Base-by-base conservation (phyloP, 73 alveolate species). In the Paramecium biaurelia region DNA sequence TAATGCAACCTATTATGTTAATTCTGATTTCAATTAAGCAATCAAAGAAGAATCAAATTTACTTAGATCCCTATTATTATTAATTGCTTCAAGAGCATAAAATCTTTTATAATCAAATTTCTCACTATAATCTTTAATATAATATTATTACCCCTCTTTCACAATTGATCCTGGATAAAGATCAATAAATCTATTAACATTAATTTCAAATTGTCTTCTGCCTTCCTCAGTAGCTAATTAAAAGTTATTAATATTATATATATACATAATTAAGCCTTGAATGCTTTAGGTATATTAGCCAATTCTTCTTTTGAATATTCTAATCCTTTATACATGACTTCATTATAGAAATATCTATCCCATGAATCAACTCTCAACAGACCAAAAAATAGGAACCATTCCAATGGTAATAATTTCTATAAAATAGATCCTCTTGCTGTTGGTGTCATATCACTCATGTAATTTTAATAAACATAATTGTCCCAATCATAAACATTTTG, bases 311-410 rank as follows among this genome's bases (percentile, higher is more conserved):
- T 57, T 30, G 63, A 32, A 23, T 59, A 53, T 57, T 70, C 42
- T 43, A 15, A 41, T n/a, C 57, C 68, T 8, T 86, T 47, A 28
- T 57, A 59, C 76, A 59, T 58, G 5, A 63, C 68, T 63, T 86
- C 93, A 53, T 86, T 86, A 57, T 86, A 86, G 89, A 86, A 86
- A 67, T 35, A 86, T 86, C 93, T 86, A 58, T 86, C 93, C 93
- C 93, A 86, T 34, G 93, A 85, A 34, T 86, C 93, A 42, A 42
- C 47, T 57, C 87, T 86, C 49, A 86, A 86, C 21, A 86, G 7
- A 35, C 93, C 93, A 35, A 24, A 86, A 63, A 32, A 37, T 15
- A 42, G 41, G 76, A 86, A 57, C 63, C 47, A 53, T 63, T 86
- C 93, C 7, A 86, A 63, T 35, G 72, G 76, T 23, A 76, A 58